These are phyloP conservation scores for Tetrahymena thermophila DNA, from an alignment of 73 alveolate species.

Conservation along the genomic window DNA sequence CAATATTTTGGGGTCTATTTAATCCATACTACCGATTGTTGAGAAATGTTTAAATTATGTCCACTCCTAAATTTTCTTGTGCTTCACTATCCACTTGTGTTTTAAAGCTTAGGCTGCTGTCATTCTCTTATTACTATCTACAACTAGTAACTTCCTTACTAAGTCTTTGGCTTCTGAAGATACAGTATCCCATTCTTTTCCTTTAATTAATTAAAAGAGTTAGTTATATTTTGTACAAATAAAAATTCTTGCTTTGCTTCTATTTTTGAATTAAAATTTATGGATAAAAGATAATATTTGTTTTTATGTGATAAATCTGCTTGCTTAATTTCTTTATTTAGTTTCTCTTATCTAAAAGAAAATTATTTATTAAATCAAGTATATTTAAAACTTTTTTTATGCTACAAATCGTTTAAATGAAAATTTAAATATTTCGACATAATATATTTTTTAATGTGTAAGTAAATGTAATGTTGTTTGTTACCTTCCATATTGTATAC, in stretches of 20 bases:
- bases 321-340: background rate
- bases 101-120: constrained; percentile 48
- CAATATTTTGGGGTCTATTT: background rate
- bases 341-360: background rate
- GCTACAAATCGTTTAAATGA: background rate
- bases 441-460: no score
- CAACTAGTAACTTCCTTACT: constrained; percentile 21
- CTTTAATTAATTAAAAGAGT: background rate
- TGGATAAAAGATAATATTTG: background rate
- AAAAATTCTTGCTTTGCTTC: no score
- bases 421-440: no score
- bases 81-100: constrained; percentile 54
- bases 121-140: constrained; percentile 41
- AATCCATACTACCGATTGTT: background rate
- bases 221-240: background rate
- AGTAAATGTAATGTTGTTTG: no score
- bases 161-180: constrained; percentile 45
- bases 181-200: background rate
- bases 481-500: background rate
- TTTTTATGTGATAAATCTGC: background rate
- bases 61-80: background rate
- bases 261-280: no score
- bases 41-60: background rate
- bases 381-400: no score
- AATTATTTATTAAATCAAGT: no score